Evolutionary conservation across 306 rosid species (phyloP).

Genomic region (Morella rubra): DNA sequence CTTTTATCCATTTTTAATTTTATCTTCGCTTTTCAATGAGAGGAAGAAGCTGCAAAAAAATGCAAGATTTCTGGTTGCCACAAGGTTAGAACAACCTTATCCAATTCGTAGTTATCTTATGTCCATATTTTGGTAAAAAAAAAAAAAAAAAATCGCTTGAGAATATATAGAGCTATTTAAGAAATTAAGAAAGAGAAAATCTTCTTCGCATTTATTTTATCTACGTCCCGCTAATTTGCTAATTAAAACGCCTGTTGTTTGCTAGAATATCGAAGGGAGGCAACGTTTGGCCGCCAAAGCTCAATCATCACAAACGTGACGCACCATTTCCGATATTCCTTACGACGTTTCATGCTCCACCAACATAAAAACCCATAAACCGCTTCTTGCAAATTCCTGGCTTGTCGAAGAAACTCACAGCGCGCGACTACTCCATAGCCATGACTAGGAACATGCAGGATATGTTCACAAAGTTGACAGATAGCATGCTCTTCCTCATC

Average conservation of each 20-base stretch:
- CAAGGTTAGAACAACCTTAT: too few relatives aligned
- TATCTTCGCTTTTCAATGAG: too few relatives aligned
- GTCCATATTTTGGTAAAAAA: too few relatives aligned
- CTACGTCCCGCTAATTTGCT: too few relatives aligned
- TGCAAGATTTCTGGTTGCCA: too few relatives aligned
- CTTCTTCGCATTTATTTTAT: too few relatives aligned
- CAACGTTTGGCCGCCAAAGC: neutral
- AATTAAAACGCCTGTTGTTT: neutral
- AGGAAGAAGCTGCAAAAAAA: too few relatives aligned
- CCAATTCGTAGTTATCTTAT: too few relatives aligned
- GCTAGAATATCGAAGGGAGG: neutral
- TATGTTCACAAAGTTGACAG: conserved; percentile 13
- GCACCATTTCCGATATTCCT: neutral
- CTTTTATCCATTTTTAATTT: too few relatives aligned
- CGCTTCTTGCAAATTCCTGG: neutral
- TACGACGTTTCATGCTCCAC: neutral
- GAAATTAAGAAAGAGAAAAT: too few relatives aligned
- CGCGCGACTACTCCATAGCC: neutral
- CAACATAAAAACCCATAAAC: neutral
- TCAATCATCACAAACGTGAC: neutral
- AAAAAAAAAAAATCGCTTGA: too few relatives aligned
- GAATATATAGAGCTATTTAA: too few relatives aligned
- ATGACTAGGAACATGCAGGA: conserved; percentile 5
- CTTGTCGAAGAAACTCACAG: neutral
- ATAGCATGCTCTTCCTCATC: conserved; percentile 6